These are phyloP conservation scores for Dalbergia oliveri DNA, from an alignment of 306 rosid genomes.

Conservation along the genomic window DNA sequence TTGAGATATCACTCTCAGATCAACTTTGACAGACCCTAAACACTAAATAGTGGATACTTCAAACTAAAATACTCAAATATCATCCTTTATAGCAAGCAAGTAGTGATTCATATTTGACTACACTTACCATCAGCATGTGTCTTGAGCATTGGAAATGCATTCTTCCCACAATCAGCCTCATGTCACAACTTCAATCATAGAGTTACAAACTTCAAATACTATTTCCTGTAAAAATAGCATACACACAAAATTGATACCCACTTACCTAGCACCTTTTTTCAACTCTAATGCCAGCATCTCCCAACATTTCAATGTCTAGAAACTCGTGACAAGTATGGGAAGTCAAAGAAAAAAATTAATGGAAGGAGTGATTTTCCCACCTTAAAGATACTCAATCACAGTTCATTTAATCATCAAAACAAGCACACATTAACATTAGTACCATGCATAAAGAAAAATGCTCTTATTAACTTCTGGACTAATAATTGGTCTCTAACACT, in stretches of 20 bases:
- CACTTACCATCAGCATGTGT: not conserved
- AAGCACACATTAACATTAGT: not conserved
- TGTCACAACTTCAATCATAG: constrained; percentile 12
- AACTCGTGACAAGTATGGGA: not conserved
- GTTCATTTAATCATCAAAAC: not conserved
- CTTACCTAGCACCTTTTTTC: no score
- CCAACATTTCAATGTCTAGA: not conserved
- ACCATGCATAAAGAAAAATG: no score
- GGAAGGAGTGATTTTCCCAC: not conserved
- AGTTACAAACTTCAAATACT: constrained; percentile 1
- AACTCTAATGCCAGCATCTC: not conserved
- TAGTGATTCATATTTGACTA: not conserved
- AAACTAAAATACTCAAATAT: not conserved
- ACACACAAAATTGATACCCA: not conserved
- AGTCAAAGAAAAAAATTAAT: not conserved
- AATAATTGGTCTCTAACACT: no score
- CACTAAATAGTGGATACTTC: not conserved
- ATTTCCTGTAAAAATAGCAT: constrained; percentile 2
- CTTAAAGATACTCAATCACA: not conserved
- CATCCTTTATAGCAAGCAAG: not conserved
- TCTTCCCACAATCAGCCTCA: not conserved
- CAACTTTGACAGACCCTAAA: not conserved
- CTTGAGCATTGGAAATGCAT: constrained; percentile 6
- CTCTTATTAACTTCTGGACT: no score
- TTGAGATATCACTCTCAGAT: not conserved